These are phyloP conservation scores for Fistulifera solaris DNA, from an alignment of 108 stramenopile species.

Conservation along the genomic window DNA sequence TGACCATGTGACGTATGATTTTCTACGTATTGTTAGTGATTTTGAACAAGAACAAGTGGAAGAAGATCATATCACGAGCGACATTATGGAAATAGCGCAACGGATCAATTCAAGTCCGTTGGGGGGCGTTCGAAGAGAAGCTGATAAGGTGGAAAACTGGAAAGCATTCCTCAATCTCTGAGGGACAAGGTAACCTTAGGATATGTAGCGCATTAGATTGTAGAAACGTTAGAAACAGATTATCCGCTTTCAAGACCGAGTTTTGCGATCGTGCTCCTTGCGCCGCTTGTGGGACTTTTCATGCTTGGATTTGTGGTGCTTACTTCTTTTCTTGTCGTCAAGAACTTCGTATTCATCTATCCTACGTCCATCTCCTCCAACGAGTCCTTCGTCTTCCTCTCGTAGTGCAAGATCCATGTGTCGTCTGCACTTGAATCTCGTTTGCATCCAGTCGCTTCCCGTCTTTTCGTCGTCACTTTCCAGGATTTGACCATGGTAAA, in stretches of 20 bases:
- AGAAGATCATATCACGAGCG: constrained; percentile 16
- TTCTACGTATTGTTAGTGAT: constrained; percentile 68
- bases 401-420: constrained; percentile 63
- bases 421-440: constrained; percentile 67
- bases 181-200: no score
- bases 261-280: no score
- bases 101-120: constrained; percentile 5
- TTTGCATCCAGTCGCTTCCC: constrained; percentile 48
- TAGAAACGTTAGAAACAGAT: no score
- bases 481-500: constrained; percentile 48
- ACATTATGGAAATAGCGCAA: constrained; percentile 20
- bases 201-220: no score
- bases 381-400: constrained; percentile 11
- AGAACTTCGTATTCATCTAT: constrained; percentile 70
- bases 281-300: background rate
- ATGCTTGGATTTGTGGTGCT: background rate
- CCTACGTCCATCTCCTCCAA: constrained; percentile 62
- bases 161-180: no score
- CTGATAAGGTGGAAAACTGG: no score
- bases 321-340: constrained; percentile 16
- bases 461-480: constrained; percentile 24
- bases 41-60: constrained; percentile 34
- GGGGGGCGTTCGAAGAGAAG: background rate
- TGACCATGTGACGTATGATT: constrained; percentile 57
- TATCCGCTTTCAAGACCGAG: no score